Conservation (phyloP, 108 stramenopile species). For the Tribonema minus region DNA sequence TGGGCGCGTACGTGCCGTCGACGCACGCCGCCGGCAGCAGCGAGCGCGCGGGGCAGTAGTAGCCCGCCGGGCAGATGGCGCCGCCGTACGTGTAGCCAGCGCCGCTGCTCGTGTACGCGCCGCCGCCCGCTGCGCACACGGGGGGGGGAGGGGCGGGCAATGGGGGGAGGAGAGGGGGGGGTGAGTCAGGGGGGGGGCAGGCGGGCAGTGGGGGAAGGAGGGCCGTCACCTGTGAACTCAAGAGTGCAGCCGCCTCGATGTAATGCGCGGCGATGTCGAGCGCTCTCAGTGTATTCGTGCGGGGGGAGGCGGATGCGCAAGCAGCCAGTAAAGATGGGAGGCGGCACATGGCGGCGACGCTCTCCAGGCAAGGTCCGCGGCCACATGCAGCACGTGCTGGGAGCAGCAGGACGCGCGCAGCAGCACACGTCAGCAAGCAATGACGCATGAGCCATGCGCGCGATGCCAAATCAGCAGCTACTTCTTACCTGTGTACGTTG, state of each 20-base stretch:
- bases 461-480: too few species aligned
- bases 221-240: too few species aligned
- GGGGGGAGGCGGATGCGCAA: too few species aligned
- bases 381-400: background rate
- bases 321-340: too few species aligned
- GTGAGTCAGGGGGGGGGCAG: too few species aligned
- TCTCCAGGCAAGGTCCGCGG: conserved; percentile 18
- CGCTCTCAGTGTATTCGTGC: too few species aligned
- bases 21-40: conserved; percentile 21
- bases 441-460: conserved; percentile 50
- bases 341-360: background rate
- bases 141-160: too few species aligned
- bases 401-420: conserved; percentile 46
- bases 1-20: conserved; percentile 44
- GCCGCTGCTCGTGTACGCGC: background rate
- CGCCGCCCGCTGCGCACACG: background rate
- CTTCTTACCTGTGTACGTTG: too few species aligned
- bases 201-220: too few species aligned
- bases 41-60: conserved; percentile 53
- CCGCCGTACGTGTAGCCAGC: background rate
- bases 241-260: too few species aligned
- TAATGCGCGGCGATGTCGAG: too few species aligned
- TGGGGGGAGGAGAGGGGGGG: too few species aligned
- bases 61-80: conserved; percentile 46
- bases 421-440: conserved; percentile 2